These are phyloP conservation scores for Metschnikowia drakensbergensis DNA, from an alignment of 805 yeast species.

Conservation along the genomic window DNA sequence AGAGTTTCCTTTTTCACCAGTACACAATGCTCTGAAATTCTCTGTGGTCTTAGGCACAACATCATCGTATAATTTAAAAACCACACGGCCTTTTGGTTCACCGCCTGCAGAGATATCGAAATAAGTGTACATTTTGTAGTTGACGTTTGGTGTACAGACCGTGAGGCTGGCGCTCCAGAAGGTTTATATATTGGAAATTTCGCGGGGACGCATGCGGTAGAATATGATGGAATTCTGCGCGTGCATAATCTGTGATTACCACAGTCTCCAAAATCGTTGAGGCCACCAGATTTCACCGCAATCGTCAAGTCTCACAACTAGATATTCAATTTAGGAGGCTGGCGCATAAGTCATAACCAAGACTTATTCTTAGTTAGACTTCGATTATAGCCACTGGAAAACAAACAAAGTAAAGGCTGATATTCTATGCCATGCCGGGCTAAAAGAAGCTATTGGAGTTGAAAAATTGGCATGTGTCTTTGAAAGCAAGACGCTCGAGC, in stretches of 20 bases:
- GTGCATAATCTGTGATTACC: background rate
- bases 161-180: background rate
- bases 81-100: slow-evolving; percentile 66
- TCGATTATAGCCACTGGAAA: background rate
- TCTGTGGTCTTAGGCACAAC: slow-evolving; percentile 86
- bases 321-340: background rate
- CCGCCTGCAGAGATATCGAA: slow-evolving; percentile 79
- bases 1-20: slow-evolving; percentile 73
- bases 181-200: background rate
- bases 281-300: background rate
- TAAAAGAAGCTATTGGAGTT: too few species aligned
- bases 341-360: too few species aligned
- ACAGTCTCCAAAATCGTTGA: background rate
- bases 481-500: background rate
- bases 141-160: background rate
- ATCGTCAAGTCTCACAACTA: background rate
- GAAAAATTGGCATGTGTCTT: too few species aligned
- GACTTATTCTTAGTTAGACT: background rate
- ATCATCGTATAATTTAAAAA: slow-evolving; percentile 67
- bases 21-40: slow-evolving; percentile 82
- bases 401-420: background rate
- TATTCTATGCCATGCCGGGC: too few species aligned
- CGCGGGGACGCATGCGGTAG: slow-evolving; percentile 3
- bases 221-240: slow-evolving; percentile 6
- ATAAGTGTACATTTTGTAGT: slow-evolving; percentile 42